Evolutionary conservation across 345 rosid species (phyloP).

Genomic region (Eutrema japonicum): DNA sequence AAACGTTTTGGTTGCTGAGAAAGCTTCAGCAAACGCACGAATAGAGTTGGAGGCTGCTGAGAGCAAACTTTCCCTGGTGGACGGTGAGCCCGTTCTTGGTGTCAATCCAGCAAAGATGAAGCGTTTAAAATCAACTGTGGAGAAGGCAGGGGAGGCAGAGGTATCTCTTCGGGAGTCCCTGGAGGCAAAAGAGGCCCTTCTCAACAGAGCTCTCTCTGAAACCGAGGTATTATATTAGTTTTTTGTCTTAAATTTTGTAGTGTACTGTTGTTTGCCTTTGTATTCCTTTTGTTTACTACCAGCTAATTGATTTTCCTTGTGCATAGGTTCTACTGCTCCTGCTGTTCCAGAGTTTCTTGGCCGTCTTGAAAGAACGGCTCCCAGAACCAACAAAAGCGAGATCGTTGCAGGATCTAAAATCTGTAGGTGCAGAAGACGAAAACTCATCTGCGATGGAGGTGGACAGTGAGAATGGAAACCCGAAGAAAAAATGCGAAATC

Average conservation of each 20-base stretch:
- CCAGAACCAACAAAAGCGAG: slow-evolving; percentile 73
- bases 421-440: slow-evolving; percentile 57
- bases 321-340: slow-evolving; percentile 66
- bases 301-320: slow-evolving; percentile 15
- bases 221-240: slow-evolving; percentile 64
- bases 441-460: slow-evolving; percentile 74
- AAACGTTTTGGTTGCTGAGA: slow-evolving; percentile 67
- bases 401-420: slow-evolving; percentile 64
- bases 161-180: slow-evolving; percentile 63
- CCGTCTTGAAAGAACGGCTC: slow-evolving; percentile 72
- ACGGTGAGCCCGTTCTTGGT: slow-evolving; percentile 93
- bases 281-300: not conserved
- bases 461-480: slow-evolving; percentile 67
- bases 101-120: slow-evolving; percentile 83
- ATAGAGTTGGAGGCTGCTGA: slow-evolving; percentile 78
- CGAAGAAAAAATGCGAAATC: slow-evolving; percentile 59
- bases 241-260: not conserved
- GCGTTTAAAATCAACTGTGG: slow-evolving; percentile 72
- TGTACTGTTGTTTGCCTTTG: not conserved
- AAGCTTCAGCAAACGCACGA: slow-evolving; percentile 70
- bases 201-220: slow-evolving; percentile 77
- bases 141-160: slow-evolving; percentile 69
- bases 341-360: slow-evolving; percentile 69
- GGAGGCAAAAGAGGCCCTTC: slow-evolving; percentile 91
- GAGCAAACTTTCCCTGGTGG: slow-evolving; percentile 78